Evolutionary conservation across 306 rosid species (phyloP), one percentile per base, ranked within the genome.

Genomic region (Lotus japonicus): DNA sequence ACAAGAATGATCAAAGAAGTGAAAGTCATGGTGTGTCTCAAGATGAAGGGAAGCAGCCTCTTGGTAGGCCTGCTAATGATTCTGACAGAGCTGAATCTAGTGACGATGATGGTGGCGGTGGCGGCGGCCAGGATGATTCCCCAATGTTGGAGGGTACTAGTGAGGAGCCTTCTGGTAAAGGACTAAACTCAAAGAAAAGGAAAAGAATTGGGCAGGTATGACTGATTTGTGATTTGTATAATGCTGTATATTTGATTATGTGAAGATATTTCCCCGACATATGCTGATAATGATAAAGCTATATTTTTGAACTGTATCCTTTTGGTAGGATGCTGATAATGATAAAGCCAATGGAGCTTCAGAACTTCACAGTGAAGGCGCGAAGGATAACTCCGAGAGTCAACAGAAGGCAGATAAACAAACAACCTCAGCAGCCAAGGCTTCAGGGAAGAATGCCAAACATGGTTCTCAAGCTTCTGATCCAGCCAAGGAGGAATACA

Each of bases 401-500:
- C 87, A 55, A 72, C 89, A 45, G 57, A 92, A 80, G 80, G 84
- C 78, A 73, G 86, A 78, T 11, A 85, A 82, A 57, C 84, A 77
- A 9, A 89, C 82, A 43, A 67, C 80, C 75, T 76, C 87, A 48
- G 74, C 88, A 11, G 50, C 71, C 39, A 88, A 81, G 81, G 66
- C 79, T 53, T 70, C 77, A 4, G 95, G 82, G 54, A 94, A 86
- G 84, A 84, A 86, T 64, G 71, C 81, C 39, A 90, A 88, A 69
- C 88, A 83, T 55, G 96, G 91, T 38, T 84, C 96, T 63, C 96
- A 85, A 77, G 72, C 87, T 15, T 87, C 96, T 26, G 97, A 88
- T 81, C 87, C 70, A 18, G 77, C 92, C 7, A 95, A 90, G 78
- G 95, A 94, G 75, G 99, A 90, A 12, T 94, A 90, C 72, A 90